Base-by-base conservation (phyloP, 306 rosid genomes). In the Prunus mongolica region DNA sequence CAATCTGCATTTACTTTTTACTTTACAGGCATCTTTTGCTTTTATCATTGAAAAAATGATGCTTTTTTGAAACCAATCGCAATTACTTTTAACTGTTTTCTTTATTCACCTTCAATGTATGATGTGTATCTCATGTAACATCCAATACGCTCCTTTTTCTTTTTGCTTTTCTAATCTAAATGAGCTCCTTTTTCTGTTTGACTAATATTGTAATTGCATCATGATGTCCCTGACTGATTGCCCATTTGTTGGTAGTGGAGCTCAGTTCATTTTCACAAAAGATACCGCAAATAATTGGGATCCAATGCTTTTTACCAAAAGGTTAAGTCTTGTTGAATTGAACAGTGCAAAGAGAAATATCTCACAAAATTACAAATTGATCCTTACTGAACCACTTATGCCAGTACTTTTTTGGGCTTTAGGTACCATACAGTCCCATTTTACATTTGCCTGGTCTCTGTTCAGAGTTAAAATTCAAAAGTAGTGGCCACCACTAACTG, bases 211-310 rank as follows among this genome's bases (percentile, higher is more conserved):
- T 75, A 80, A 67, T 55, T 69, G 65, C 65, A 73, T 69, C 78
- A 73, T 62, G 84, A 72, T 79, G 81, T 79, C 50, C 72, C 60
- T 54, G 76, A 82, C 82, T 76, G 47, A 20, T 64, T 27, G 64
- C 45, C 69, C 76, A 47, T 85, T 70, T 69, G 74, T 79, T 70
- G 82, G 62, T 65, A 74, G 75, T 63, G 62, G 80, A 57, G 86
- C 76, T 80, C 70, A 8, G 75, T 78, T 20, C 50, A 56, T 57
- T 78, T 82, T 76, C 19, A 68, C 60, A 16, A 69, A 64, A 80
- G 81, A 81, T 69, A 71, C 71, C 28, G 64, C 69, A 24, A 70
- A 86, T 80, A 58, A 83, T 82, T 81, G 88, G 80, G 69, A 71
- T 84, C 83, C 83, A 12, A 56, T 75, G 82, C 77, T 12, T 47